Conservation (phyloP, 257 asterid genomes). For the Haberlea rhodopensis region DNA sequence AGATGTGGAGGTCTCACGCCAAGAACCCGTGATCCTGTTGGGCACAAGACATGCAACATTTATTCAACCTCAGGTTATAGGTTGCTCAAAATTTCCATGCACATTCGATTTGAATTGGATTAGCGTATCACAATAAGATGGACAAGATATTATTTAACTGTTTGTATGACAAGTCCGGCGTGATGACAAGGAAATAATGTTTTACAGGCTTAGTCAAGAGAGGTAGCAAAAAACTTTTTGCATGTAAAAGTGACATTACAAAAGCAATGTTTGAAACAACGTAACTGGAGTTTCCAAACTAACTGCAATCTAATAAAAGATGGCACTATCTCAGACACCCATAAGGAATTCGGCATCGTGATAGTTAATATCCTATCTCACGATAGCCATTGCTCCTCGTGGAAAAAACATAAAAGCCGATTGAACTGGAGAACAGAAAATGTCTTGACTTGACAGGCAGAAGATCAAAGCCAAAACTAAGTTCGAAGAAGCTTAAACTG, state of each 20-base stretch:
- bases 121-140: background rate
- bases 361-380: background rate
- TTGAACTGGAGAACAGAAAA: background rate
- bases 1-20: background rate
- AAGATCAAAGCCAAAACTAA: background rate
- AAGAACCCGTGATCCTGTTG: background rate
- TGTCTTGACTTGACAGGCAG: constrained; percentile 8
- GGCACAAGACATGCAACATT: background rate
- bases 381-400: background rate
- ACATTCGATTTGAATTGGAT: background rate
- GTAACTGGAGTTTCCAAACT: background rate
- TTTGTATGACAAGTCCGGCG: background rate
- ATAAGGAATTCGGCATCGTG: background rate
- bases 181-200: no score
- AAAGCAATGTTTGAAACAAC: background rate
- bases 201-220: background rate
- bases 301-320: background rate
- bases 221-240: background rate
- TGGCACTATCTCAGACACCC: background rate
- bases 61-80: background rate
- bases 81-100: background rate
- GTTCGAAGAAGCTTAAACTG: constrained; percentile 7
- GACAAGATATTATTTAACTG: no score
- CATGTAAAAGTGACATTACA: background rate
- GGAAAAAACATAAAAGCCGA: background rate